Percentiles rank a stretch among this genome's conserved stretches.
phyloP scores from a whole-genome alignment of 2,329 filamentous ascomycete species.

The Penicillium aurantiogriseum region DNA sequence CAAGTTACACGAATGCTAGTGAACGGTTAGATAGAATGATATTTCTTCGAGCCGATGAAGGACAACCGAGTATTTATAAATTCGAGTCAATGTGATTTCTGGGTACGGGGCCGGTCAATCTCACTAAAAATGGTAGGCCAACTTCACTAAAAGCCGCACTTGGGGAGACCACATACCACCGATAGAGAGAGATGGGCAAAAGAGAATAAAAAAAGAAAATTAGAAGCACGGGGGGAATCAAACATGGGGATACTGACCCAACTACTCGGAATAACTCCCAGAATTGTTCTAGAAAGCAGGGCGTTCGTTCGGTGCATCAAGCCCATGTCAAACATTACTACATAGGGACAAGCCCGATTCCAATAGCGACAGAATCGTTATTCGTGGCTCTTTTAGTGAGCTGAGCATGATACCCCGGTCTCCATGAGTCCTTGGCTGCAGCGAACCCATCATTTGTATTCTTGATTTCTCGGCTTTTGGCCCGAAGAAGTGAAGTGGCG shows the following conservation, averaged over 20 bases:
- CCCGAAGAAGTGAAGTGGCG: neutral
- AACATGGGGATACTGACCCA: neutral
- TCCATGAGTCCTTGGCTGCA: neutral
- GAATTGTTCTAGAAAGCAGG: neutral
- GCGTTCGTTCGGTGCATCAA: neutral
- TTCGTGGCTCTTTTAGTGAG: neutral
- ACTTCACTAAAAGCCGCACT: neutral
- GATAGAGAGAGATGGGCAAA: neutral
- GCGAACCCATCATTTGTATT: neutral
- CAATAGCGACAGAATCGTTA: neutral
- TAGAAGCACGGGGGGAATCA: neutral
- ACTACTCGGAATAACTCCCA: neutral
- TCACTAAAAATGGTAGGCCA: neutral
- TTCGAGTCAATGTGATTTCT: neutral
- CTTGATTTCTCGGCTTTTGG: no score
- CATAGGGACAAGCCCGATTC: neutral
- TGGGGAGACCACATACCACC: no score
- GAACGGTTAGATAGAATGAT: neutral
- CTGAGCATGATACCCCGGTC: neutral
- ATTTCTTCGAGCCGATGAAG: neutral
- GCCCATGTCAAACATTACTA: neutral
- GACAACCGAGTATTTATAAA: neutral
- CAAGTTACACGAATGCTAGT: neutral
- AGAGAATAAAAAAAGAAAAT: neutral
- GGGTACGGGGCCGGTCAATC: neutral